Percentiles rank a stretch among this genome's conserved stretches.
Conservation (phyloP, 2,329 filamentous ascomycete species). For the Diaporthe nobilis region DNA sequence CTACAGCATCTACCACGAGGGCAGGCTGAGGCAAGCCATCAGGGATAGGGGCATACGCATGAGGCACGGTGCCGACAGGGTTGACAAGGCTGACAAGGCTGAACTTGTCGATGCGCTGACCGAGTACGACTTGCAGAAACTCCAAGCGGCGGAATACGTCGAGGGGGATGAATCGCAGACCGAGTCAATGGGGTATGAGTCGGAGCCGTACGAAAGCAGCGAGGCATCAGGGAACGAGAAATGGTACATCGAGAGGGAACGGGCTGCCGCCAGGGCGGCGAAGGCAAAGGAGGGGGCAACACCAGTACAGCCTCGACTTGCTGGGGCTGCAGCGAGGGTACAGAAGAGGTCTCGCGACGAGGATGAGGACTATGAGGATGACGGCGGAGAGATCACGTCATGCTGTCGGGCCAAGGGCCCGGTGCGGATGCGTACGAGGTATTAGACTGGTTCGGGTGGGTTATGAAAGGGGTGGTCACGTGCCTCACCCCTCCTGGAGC, state of each 20-base stretch:
- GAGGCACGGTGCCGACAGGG: background rate
- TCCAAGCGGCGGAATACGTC: background rate
- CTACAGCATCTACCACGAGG: slow-evolving; percentile 20
- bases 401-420: background rate
- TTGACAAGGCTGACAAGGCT: background rate
- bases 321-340: background rate
- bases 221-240: background rate
- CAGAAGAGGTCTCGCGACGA: background rate
- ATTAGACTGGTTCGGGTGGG: too few species aligned
- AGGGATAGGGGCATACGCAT: background rate
- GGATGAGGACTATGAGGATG: background rate
- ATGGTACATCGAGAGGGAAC: background rate
- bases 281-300: background rate
- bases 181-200: background rate
- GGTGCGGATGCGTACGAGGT: background rate
- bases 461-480: background rate
- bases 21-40: background rate
- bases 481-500: background rate
- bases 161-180: background rate
- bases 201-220: slow-evolving; percentile 11
- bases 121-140: background rate
- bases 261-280: background rate
- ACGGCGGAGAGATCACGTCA: background rate
- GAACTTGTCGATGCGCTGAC: background rate
- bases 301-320: background rate